phyloP scores from a whole-genome alignment of 768 basidiomycete species.

The Russula lepida region DNA sequence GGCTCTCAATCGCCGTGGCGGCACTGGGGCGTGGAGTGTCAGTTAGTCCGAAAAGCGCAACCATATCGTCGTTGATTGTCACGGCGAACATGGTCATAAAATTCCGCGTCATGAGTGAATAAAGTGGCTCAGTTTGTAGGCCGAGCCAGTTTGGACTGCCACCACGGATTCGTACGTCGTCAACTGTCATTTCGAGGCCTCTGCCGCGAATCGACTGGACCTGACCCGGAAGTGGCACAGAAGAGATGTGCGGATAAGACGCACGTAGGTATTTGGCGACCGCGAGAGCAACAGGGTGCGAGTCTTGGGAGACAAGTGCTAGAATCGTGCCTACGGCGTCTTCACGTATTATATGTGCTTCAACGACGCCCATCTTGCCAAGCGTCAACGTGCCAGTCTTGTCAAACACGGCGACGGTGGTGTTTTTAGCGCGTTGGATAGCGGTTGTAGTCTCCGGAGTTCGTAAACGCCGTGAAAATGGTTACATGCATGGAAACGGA shows the following conservation, averaged over 20 bases:
- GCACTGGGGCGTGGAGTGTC: slow-evolving; percentile 41
- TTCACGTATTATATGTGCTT: slow-evolving; percentile 26
- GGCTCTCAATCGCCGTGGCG: slow-evolving; percentile 28
- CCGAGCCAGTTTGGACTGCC: slow-evolving; percentile 32
- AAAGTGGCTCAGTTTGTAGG: slow-evolving; percentile 24
- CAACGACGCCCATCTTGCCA: slow-evolving; percentile 35
- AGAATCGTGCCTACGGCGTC: slow-evolving; percentile 23
- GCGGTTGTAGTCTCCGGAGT: slow-evolving; percentile 8
- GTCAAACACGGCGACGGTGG: slow-evolving; percentile 44
- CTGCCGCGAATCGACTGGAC: slow-evolving; percentile 30
- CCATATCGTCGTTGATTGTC: slow-evolving; percentile 23
- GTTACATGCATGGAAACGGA: not conserved
- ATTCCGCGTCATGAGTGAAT: slow-evolving; percentile 30
- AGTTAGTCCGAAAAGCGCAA: slow-evolving; percentile 34
- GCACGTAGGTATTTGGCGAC: slow-evolving; percentile 27
- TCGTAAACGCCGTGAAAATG: not conserved
- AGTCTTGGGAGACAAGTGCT: slow-evolving; percentile 29
- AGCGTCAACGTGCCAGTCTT: slow-evolving; percentile 53
- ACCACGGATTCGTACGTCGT: slow-evolving; percentile 29
- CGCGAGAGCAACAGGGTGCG: slow-evolving; percentile 32
- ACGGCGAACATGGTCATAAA: slow-evolving; percentile 40
- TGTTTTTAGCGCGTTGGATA: slow-evolving; percentile 23
- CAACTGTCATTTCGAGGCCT: slow-evolving; percentile 30
- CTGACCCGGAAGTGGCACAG: slow-evolving; percentile 12
- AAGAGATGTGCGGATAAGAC: not conserved